Percentiles rank a stretch among this genome's conserved stretches.
Evolutionary conservation across 768 basidiomycete genomes (phyloP).

Genomic region (Leucosporidium yakuticum): DNA sequence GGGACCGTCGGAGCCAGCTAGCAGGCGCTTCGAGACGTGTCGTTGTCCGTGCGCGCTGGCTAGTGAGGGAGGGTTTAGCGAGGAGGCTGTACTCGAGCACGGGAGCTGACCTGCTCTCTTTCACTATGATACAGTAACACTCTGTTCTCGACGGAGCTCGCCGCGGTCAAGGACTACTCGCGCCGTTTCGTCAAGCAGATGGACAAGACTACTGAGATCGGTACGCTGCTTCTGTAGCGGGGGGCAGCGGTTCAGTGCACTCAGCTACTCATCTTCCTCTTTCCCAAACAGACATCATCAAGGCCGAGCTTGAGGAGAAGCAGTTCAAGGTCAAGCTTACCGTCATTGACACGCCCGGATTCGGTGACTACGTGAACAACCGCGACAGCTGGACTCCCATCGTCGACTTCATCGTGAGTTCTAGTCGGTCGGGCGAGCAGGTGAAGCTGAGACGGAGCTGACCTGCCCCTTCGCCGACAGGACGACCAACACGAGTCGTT

Average conservation of each 20-base stretch:
- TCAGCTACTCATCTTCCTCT: slow-evolving; percentile 45
- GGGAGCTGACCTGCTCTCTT: slow-evolving; percentile 49
- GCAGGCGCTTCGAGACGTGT: slow-evolving; percentile 1
- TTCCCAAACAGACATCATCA: slow-evolving; percentile 69
- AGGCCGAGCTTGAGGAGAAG: slow-evolving; percentile 97
- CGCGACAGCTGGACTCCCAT: slow-evolving; percentile 97
- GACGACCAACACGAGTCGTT: slow-evolving; percentile 49
- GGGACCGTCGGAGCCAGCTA: background rate
- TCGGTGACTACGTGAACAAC: slow-evolving; percentile 99
- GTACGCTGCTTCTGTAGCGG: background rate
- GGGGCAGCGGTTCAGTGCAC: background rate
- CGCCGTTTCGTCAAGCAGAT: slow-evolving; percentile 89
- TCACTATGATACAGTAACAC: slow-evolving; percentile 77
- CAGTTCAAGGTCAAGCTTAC: slow-evolving; percentile 99
- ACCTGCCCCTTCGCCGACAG: background rate
- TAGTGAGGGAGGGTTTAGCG: no score
- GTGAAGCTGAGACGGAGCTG: background rate
- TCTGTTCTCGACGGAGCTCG: slow-evolving; percentile 95
- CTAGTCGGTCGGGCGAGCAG: no score
- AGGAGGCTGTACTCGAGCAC: background rate
- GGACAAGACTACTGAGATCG: slow-evolving; percentile 86
- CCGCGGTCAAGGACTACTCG: slow-evolving; percentile 80
- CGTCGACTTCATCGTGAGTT: slow-evolving; percentile 73
- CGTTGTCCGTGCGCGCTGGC: slow-evolving; percentile 2
- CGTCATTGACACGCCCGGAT: slow-evolving; percentile 97